Percentiles rank a stretch among this genome's conserved stretches.
Conservation (phyloP, 2,329 filamentous ascomycete species). For the Phyllosticta citriasiana region DNA sequence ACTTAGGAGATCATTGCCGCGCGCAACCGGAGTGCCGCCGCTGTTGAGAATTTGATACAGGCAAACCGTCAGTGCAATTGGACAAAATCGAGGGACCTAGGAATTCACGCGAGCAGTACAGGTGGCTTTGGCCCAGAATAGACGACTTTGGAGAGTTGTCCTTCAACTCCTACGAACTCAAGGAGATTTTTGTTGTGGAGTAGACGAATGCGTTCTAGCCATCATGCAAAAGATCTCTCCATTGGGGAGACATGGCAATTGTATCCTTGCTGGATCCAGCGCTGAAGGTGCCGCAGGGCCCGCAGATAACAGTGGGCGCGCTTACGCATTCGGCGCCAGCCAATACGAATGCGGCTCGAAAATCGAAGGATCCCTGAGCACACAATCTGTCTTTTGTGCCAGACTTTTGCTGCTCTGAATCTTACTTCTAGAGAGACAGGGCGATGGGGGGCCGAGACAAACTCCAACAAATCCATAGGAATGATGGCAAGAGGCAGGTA, state of each 20-base stretch:
- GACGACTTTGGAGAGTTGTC: neutral
- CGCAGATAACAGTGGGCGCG: neutral
- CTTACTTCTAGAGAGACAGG: too few species aligned
- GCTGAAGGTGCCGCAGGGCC: neutral
- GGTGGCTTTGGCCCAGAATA: neutral
- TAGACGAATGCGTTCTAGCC: neutral
- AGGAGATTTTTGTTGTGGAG: neutral
- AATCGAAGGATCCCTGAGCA: too few species aligned
- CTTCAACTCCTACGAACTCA: neutral
- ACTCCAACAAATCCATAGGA: too few species aligned
- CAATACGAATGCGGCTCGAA: neutral
- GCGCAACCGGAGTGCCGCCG: neutral
- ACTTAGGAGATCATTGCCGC: neutral
- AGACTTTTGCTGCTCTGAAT: too few species aligned
- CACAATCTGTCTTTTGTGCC: too few species aligned
- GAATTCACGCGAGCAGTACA: neutral
- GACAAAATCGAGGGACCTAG: neutral
- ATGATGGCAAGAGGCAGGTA: too few species aligned
- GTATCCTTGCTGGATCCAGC: neutral
- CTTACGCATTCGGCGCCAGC: neutral
- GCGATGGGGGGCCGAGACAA: too few species aligned
- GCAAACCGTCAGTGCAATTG: neutral
- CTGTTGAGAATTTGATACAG: neutral
- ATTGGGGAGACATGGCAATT: neutral
- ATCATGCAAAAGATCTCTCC: neutral